Percentiles rank a stretch among this genome's conserved stretches.
Conservation (phyloP, 306 rosid genomes). For the Herpetospermum pedunculosum region DNA sequence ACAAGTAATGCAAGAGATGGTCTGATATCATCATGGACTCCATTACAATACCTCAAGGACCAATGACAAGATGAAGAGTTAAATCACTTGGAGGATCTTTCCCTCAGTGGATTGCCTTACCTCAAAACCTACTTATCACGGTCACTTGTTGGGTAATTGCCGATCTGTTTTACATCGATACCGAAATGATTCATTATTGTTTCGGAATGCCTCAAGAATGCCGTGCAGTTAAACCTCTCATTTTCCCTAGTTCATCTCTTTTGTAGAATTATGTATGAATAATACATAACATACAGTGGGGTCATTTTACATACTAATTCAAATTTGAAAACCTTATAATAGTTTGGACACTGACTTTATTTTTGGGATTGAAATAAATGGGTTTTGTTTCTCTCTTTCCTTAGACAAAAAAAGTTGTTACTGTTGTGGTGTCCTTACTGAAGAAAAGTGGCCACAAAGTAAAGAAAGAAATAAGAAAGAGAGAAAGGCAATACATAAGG, state of each 20-base stretch:
- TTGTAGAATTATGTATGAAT: background rate
- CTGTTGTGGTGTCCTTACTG: background rate
- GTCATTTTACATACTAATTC: background rate
- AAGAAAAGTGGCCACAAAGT: background rate
- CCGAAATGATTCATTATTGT: background rate
- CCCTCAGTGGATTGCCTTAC: too few relatives aligned
- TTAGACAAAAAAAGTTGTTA: background rate
- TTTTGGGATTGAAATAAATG: background rate
- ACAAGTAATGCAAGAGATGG: conserved; percentile 9
- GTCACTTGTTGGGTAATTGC: background rate
- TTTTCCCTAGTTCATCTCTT: background rate
- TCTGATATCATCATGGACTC: too few relatives aligned
- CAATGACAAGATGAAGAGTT: too few relatives aligned
- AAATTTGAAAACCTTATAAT: background rate
- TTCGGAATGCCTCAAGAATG: background rate
- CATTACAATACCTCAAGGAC: too few relatives aligned
- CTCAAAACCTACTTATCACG: too few relatives aligned
- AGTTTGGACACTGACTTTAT: background rate
- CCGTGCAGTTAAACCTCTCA: background rate
- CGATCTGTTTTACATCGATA: background rate
- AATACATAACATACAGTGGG: background rate
- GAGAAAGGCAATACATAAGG: conserved; percentile 1
- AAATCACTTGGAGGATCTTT: too few relatives aligned
- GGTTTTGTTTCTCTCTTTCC: background rate
- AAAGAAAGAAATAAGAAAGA: background rate